Conservation (phyloP, 1,284 basidiomycete species). For the Trichosporon asahii region DNA sequence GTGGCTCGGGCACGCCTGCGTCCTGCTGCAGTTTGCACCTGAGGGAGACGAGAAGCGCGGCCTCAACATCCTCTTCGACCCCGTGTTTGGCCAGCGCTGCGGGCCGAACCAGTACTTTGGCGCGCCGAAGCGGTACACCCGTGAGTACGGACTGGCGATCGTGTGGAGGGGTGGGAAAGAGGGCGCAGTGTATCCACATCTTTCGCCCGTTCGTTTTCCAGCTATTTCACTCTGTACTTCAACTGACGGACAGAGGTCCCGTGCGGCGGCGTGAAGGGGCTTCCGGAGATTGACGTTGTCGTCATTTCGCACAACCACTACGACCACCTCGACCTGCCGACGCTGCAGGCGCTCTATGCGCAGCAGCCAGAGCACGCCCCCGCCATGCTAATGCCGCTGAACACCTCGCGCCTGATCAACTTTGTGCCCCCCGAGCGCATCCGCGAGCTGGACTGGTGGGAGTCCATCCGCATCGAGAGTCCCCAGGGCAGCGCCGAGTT, state of each 20-base stretch:
- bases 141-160: slow-evolving; percentile 40
- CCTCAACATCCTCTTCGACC: slow-evolving; percentile 66
- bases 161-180: background rate
- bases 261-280: slow-evolving; percentile 57
- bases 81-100: slow-evolving; percentile 64
- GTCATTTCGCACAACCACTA: slow-evolving; percentile 66
- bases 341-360: slow-evolving; percentile 53
- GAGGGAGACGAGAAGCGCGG: slow-evolving; percentile 54
- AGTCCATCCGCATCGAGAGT: slow-evolving; percentile 35
- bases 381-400: slow-evolving; percentile 65
- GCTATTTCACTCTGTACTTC: too few relatives aligned
- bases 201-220: too few relatives aligned
- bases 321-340: slow-evolving; percentile 62
- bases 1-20: slow-evolving; percentile 70
- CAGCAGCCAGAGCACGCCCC: slow-evolving; percentile 28
- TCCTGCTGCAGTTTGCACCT: slow-evolving; percentile 60
- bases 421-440: slow-evolving; percentile 48
- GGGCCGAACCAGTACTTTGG: slow-evolving; percentile 59
- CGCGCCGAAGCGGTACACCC: slow-evolving; percentile 59
- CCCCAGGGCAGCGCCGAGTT: slow-evolving; percentile 32
- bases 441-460: slow-evolving; percentile 71
- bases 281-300: slow-evolving; percentile 64
- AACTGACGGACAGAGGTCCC: slow-evolving; percentile 55
- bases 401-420: slow-evolving; percentile 55
- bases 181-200: too few relatives aligned